Conservation (phyloP, 2,329 filamentous ascomycete species). For the Ascochyta viciae-villosae region DNA sequence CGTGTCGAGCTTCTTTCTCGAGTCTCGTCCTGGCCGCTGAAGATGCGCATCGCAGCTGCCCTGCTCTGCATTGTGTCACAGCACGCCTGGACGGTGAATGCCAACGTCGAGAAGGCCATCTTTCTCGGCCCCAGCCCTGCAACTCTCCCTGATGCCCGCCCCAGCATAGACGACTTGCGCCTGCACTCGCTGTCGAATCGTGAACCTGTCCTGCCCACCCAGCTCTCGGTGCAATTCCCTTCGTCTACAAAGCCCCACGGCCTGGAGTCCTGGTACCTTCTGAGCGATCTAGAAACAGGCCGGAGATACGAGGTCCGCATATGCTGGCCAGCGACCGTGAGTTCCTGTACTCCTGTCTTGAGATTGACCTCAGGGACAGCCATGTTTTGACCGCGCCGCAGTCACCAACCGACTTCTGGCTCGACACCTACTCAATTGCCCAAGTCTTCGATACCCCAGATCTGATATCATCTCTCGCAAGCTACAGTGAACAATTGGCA, state of each 20-base stretch:
- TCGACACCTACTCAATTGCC: conserved; percentile 69
- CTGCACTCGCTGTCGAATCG: conserved; percentile 69
- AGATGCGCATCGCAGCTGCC: conserved; percentile 43
- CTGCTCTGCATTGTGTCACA: conserved; percentile 42
- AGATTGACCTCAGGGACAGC: conserved; percentile 7
- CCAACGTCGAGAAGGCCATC: conserved; percentile 91
- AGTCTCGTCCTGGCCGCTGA: conserved; percentile 29
- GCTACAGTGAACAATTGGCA: conserved; percentile 64
- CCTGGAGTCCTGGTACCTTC: conserved; percentile 76
- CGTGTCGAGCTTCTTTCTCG: neutral
- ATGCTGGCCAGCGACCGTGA: conserved; percentile 91
- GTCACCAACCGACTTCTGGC: conserved; percentile 84
- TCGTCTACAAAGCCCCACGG: conserved; percentile 61
- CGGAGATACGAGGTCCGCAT: conserved; percentile 89
- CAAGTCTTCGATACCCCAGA: conserved; percentile 67
- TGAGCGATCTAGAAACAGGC: conserved; percentile 72
- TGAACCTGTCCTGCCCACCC: conserved; percentile 63
- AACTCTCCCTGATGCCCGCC: conserved; percentile 62
- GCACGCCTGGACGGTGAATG: conserved; percentile 52
- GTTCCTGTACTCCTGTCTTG: conserved; percentile 44
- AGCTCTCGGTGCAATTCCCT: conserved; percentile 73
- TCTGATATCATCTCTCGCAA: conserved; percentile 69
- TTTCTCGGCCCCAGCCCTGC: conserved; percentile 75
- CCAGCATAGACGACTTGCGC: conserved; percentile 66
- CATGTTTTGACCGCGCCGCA: conserved; percentile 50